Percentiles rank a stretch among this genome's conserved stretches.
phyloP scores from a whole-genome alignment of 306 rosid genomes.

The Medicago ruthenica region DNA sequence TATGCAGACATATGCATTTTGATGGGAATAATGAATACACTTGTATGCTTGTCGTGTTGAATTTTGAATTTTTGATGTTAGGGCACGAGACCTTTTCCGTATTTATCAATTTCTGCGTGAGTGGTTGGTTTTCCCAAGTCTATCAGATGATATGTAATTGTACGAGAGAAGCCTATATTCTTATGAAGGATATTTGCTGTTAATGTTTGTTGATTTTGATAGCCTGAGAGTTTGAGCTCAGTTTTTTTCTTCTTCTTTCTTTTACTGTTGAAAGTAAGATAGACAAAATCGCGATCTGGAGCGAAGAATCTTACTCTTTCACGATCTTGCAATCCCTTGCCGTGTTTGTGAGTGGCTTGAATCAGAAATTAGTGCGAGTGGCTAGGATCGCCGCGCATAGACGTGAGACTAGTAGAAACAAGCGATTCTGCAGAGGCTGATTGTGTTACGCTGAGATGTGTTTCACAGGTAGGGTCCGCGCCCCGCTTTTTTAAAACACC shows the following conservation, averaged over 20 bases:
- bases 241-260: not conserved
- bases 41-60: conserved; percentile 13
- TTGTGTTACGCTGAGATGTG: no score
- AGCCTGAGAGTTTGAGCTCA: conserved; percentile 20
- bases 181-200: conserved; percentile 14
- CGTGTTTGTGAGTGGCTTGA: no score
- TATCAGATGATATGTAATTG: not conserved
- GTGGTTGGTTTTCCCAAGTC: conserved; percentile 3
- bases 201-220: conserved; percentile 1
- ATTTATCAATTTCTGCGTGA: not conserved
- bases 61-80: conserved; percentile 1
- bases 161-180: conserved; percentile 4
- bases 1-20: not conserved
- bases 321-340: no score
- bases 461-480: no score
- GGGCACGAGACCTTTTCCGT: not conserved
- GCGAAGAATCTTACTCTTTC: no score
- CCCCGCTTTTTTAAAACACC: no score
- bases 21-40: not conserved
- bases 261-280: not conserved
- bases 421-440: no score
- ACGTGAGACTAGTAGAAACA: no score
- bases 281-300: no score
- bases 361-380: no score
- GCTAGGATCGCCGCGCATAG: no score